A percentile compares a stretch with the other conserved stretches of the same genome.
Evolutionary conservation across 345 rosid species (phyloP).

Genomic region (Sonneratia caseolaris): DNA sequence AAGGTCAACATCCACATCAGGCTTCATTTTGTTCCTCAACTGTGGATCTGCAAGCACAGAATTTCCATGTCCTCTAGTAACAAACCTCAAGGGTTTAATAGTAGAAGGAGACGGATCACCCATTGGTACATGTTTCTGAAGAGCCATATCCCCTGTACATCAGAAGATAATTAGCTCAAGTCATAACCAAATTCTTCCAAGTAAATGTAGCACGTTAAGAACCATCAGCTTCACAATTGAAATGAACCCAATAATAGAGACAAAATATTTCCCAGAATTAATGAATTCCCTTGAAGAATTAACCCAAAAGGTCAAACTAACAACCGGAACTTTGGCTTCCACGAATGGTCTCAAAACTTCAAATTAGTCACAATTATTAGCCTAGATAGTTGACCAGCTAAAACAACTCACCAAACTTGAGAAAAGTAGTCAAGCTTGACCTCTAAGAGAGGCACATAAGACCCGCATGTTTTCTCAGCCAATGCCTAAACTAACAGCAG

Average conservation of each 20-base stretch:
- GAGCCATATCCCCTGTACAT: conserved; percentile 48
- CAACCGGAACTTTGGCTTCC: background rate
- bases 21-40: conserved; percentile 22
- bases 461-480: background rate
- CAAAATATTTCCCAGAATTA: background rate
- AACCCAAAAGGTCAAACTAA: background rate
- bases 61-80: conserved; percentile 44
- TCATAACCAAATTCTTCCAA: background rate
- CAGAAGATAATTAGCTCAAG: background rate
- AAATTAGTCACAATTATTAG: background rate
- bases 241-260: background rate
- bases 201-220: background rate
- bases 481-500: background rate
- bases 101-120: conserved; percentile 36
- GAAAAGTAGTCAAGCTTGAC: background rate
- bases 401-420: background rate
- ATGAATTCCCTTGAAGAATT: background rate
- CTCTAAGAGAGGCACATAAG: background rate
- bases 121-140: conserved; percentile 52
- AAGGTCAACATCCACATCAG: conserved; percentile 62
- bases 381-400: background rate
- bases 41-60: conserved; percentile 39
- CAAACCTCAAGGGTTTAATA: conserved; percentile 59
- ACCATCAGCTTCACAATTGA: background rate
- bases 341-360: background rate